These are phyloP conservation scores for Pseudoscleropodium purum DNA, from an alignment of 225 moss, liverwort and hornwort genomes.

Conservation along the genomic window DNA sequence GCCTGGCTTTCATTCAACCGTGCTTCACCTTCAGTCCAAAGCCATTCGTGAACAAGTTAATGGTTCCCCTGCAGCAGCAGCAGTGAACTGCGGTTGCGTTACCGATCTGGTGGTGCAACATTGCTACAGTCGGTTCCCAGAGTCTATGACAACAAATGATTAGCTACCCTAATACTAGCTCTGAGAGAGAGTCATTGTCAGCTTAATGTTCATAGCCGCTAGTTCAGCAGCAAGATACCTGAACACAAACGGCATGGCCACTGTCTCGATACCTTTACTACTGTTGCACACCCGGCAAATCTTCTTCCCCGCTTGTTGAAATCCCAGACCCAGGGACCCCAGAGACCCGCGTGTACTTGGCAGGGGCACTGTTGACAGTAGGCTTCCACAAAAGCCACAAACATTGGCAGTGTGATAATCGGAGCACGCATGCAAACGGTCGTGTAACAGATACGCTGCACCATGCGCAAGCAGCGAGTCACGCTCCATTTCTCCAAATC, in stretches of 20 bases:
- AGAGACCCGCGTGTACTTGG: constrained; percentile 28
- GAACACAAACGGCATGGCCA: constrained; percentile 93
- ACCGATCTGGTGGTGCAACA: neutral
- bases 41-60: neutral
- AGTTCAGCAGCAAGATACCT: constrained; percentile 92
- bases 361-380: constrained; percentile 52
- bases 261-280: constrained; percentile 68
- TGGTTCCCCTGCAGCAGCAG: neutral
- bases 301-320: constrained; percentile 41
- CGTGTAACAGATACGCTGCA: constrained; percentile 79
- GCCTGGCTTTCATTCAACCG: neutral
- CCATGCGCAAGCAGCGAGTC: constrained; percentile 89
- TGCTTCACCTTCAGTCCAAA: neutral
- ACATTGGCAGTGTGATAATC: constrained; percentile 80
- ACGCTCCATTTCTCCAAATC: constrained; percentile 98
- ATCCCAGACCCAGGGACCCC: constrained; percentile 49
- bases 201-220: constrained; percentile 92
- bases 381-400: constrained; percentile 76
- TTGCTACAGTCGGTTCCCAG: neutral
- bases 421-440: constrained; percentile 85
- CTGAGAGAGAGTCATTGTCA: constrained; percentile 49
- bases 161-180: neutral
- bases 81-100: neutral
- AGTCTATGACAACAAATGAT: neutral
- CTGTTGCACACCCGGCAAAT: constrained; percentile 76